Conservation (phyloP, 371 early-diverging fungal species). For the Phascolomyces articulosus region DNA sequence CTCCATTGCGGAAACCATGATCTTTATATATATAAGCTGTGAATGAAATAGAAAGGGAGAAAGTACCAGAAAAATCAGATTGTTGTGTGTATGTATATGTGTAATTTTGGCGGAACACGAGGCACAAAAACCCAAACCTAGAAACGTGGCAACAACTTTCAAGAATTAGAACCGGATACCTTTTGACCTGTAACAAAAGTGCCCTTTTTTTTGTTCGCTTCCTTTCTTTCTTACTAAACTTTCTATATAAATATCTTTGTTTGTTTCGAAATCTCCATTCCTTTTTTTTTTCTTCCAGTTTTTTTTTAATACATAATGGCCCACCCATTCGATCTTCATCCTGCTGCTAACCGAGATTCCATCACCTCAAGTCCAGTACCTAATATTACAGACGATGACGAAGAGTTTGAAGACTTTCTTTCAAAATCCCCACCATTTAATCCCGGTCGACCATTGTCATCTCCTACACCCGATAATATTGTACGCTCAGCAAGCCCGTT, state of each 20-base stretch:
- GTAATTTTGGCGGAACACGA: too few species aligned
- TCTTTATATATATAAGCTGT: neutral
- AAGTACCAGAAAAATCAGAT: neutral
- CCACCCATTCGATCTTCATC: constrained; percentile 4
- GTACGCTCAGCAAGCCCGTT: constrained; percentile 43
- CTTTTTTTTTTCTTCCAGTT: neutral
- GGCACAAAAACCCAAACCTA: too few species aligned
- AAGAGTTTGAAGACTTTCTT: constrained; percentile 1
- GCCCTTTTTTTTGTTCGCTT: neutral
- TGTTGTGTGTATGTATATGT: neutral
- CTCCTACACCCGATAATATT: constrained; percentile 12
- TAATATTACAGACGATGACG: constrained; percentile 1
- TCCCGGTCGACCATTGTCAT: neutral
- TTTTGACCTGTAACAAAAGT: too few species aligned
- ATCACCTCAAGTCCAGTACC: neutral
- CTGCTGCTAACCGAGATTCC: neutral
- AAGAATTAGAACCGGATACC: too few species aligned
- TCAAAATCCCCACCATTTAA: neutral
- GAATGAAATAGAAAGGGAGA: neutral
- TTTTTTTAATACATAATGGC: neutral
- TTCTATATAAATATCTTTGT: neutral
- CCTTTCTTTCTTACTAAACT: neutral
- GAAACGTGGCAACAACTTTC: neutral
- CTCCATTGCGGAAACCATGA: neutral
- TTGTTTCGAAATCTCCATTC: neutral